phyloP scores from a whole-genome alignment of 768 basidiomycete genomes.

The Lactarius quietus region DNA sequence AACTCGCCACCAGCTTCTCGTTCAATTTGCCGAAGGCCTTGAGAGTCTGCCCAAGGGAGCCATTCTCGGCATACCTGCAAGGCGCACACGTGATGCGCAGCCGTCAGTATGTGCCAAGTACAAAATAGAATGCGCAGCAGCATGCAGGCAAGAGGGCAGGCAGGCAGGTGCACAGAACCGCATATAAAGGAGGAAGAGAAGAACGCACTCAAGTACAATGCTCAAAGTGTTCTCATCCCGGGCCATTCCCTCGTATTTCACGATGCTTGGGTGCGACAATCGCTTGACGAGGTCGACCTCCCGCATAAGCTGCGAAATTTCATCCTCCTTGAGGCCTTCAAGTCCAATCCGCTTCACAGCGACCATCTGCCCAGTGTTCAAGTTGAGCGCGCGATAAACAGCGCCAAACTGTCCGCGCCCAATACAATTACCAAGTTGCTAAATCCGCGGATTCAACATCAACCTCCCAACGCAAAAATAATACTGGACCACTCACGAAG shows the following conservation, averaged over 20 bases:
- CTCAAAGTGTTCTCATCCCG: conserved; percentile 84
- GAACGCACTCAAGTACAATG: conserved; percentile 88
- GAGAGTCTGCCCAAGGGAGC: conserved; percentile 88
- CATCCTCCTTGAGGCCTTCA: conserved; percentile 86
- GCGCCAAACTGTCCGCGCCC: conserved; percentile 96
- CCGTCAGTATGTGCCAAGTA: not conserved
- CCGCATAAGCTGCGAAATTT: conserved; percentile 86
- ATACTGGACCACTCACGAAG: conserved; percentile 54
- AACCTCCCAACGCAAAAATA: conserved; percentile 7
- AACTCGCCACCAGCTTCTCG: conserved; percentile 74
- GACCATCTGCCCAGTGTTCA: conserved; percentile 95
- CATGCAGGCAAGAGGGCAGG: not conserved
- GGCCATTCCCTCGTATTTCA: conserved; percentile 96
- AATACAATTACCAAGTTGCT: conserved; percentile 99
- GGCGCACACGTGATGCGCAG: conserved; percentile 20
- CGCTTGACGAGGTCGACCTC: conserved; percentile 93
- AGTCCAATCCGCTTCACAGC: conserved; percentile 96
- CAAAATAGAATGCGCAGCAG: conserved; percentile 1
- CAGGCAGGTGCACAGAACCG: conserved; percentile 3
- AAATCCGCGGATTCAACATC: conserved; percentile 1
- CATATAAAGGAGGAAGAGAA: conserved; percentile 18
- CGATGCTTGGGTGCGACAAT: conserved; percentile 90
- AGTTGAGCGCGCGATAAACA: conserved; percentile 90
- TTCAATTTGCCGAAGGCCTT: conserved; percentile 69
- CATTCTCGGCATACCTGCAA: conserved; percentile 89